Evolutionary conservation across 2,329 filamentous ascomycete species (phyloP).

Genomic region (Sporothrix sp.): DNA sequence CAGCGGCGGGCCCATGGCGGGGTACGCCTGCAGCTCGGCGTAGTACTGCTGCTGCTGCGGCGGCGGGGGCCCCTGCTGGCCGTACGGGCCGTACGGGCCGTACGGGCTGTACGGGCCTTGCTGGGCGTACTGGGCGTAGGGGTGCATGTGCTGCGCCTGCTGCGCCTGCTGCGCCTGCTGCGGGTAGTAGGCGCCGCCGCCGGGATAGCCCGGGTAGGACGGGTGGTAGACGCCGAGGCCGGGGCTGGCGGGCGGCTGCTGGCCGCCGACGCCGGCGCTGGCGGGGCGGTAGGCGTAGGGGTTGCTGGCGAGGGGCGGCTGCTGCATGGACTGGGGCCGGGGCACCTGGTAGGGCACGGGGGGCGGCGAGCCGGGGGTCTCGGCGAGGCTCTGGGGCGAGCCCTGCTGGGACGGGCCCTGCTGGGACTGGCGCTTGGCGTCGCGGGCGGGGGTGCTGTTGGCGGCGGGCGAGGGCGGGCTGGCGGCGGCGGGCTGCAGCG

Average conservation of each 20-base stretch:
- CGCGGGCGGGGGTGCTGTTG: not conserved
- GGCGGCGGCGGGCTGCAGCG: conserved; percentile 1
- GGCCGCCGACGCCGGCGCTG: conserved; percentile 24
- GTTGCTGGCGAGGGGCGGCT: conserved; percentile 19
- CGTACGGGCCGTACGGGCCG: too few relatives aligned
- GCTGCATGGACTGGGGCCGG: conserved; percentile 29
- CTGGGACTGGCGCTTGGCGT: not conserved
- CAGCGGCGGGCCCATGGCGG: conserved; percentile 13
- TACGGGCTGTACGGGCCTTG: not conserved
- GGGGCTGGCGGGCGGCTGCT: conserved; percentile 8
- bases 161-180: conserved; percentile 8
- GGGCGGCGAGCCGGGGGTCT: conserved; percentile 21
- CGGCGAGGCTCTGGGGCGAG: conserved; percentile 1
- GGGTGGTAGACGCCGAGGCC: not conserved
- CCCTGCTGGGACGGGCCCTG: conserved; percentile 4
- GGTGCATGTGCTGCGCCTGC: conserved; percentile 14
- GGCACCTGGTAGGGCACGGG: conserved; percentile 32
- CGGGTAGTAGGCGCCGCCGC: not conserved
- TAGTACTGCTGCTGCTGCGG: conserved; percentile 16
- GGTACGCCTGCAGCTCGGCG: conserved; percentile 31
- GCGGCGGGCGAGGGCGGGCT: conserved; percentile 16
- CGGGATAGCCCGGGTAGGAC: conserved; percentile 6
- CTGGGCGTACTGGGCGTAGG: too few relatives aligned
- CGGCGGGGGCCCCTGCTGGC: conserved; percentile 13
- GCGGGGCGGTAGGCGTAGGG: conserved; percentile 21